A percentile compares a stretch with the other conserved stretches of the same genome.
Conservation (phyloP, 345 rosid species). For the Lumnitzera racemosa region DNA sequence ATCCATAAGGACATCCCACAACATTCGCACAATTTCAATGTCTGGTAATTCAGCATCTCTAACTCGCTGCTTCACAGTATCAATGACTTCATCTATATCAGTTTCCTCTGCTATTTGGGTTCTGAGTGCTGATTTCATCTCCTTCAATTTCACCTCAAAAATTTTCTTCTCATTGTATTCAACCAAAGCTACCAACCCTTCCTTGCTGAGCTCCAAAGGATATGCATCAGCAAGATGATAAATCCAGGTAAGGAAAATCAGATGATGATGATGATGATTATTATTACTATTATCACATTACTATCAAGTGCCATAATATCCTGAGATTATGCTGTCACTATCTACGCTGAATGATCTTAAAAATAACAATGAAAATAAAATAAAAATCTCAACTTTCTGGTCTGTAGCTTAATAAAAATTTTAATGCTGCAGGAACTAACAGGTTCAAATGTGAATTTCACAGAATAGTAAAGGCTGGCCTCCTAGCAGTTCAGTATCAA, state of each 20-base stretch:
- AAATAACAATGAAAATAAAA: no score
- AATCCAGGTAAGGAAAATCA: background rate
- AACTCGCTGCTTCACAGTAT: constrained; percentile 68
- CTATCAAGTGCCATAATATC: no score
- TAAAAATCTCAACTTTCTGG: no score
- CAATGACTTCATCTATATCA: constrained; percentile 74
- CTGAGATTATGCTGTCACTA: no score
- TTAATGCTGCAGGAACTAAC: no score
- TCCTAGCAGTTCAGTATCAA: no score
- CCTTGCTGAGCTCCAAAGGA: constrained; percentile 57
- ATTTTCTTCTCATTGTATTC: constrained; percentile 93
- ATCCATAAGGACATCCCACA: constrained; percentile 98
- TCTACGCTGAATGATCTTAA: no score
- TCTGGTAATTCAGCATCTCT: constrained; percentile 82
- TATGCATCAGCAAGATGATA: background rate
- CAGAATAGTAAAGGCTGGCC: no score
- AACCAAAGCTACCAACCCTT: constrained; percentile 67
- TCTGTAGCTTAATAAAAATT: no score
- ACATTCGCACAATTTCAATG: constrained; percentile 61
- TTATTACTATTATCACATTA: no score
- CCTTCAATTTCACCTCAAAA: constrained; percentile 82
- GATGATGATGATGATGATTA: no score
- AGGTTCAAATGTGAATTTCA: no score
- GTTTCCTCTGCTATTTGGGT: constrained; percentile 70
- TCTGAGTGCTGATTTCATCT: constrained; percentile 76